Evolutionary conservation across 2,329 filamentous ascomycete species (phyloP).

Genomic region (Fusarium praegraminearum): DNA sequence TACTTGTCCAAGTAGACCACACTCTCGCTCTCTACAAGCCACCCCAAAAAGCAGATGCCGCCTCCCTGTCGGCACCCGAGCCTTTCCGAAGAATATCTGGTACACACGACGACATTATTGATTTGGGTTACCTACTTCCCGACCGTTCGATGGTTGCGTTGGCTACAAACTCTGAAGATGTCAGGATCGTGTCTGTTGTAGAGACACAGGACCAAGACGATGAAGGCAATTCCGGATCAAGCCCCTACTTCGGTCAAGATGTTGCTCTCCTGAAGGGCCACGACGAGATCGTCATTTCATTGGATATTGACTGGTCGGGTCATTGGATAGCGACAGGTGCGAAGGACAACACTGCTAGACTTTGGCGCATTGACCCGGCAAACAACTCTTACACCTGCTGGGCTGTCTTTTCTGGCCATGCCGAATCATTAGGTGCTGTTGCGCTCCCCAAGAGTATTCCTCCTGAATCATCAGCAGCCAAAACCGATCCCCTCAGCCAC

Average conservation of each 20-base stretch:
- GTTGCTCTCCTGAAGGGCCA: slow-evolving; percentile 88
- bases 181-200: slow-evolving; percentile 83
- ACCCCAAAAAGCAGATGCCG: slow-evolving; percentile 56
- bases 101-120: slow-evolving; percentile 97
- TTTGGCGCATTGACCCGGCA: slow-evolving; percentile 87
- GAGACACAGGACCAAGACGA: slow-evolving; percentile 50
- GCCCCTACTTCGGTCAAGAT: slow-evolving; percentile 87
- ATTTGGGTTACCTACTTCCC: slow-evolving; percentile 85
- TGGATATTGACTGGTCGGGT: slow-evolving; percentile 96
- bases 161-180: slow-evolving; percentile 94
- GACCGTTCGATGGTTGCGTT: slow-evolving; percentile 86
- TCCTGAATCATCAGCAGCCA: slow-evolving; percentile 74
- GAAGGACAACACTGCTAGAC: slow-evolving; percentile 93
- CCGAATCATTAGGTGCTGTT: slow-evolving; percentile 92
- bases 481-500: slow-evolving; percentile 78
- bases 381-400: slow-evolving; percentile 83
- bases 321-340: slow-evolving; percentile 96
- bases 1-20: slow-evolving; percentile 90
- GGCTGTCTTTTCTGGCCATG: slow-evolving; percentile 88
- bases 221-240: slow-evolving; percentile 41
- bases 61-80: slow-evolving; percentile 55
- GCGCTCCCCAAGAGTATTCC: slow-evolving; percentile 80
- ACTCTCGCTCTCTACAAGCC: slow-evolving; percentile 79
- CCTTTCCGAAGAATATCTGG: slow-evolving; percentile 87
- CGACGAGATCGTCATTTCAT: slow-evolving; percentile 92